phyloP scores from a whole-genome alignment of 2,329 filamentous ascomycete species.

The Chaetomiaceae sp. region DNA sequence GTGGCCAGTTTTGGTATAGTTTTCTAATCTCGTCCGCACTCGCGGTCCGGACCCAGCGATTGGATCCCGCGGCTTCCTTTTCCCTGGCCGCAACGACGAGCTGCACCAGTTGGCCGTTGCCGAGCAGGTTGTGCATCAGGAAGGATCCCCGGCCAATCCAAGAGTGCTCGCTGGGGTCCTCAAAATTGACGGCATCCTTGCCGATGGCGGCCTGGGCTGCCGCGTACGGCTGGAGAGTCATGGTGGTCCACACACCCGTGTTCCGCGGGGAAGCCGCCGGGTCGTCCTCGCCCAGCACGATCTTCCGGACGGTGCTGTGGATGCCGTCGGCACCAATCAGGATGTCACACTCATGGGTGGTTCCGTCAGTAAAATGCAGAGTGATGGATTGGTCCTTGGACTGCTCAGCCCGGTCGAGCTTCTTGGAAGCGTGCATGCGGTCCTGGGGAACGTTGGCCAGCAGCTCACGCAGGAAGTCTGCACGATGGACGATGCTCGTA shows the following conservation, averaged over 20 bases:
- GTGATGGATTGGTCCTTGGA: too few species aligned
- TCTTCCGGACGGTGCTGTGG: slow-evolving; percentile 3
- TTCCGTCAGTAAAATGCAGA: neutral
- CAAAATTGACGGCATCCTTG: neutral
- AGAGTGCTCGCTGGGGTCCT: neutral
- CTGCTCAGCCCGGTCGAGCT: too few species aligned
- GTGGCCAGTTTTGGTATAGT: too few species aligned
- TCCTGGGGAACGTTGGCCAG: too few species aligned
- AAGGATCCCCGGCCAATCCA: slow-evolving; percentile 4
- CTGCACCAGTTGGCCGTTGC: slow-evolving; percentile 6
- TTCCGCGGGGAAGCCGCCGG: slow-evolving; percentile 1
- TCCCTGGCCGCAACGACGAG: slow-evolving; percentile 4
- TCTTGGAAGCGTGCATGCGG: too few species aligned
- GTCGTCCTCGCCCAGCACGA: neutral
- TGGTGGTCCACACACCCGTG: slow-evolving; percentile 1
- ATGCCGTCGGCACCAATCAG: neutral
- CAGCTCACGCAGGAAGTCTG: too few species aligned
- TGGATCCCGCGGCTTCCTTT: too few species aligned
- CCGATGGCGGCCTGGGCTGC: neutral
- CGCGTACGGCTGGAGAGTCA: slow-evolving; percentile 8
- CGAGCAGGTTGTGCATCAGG: slow-evolving; percentile 7
- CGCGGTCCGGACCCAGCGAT: too few species aligned
- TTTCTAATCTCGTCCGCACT: too few species aligned
- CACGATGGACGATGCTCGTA: too few species aligned
- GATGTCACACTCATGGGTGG: neutral